Evolutionary conservation across 257 asterid species (phyloP).

Genomic region (Fraxinus anomala): DNA sequence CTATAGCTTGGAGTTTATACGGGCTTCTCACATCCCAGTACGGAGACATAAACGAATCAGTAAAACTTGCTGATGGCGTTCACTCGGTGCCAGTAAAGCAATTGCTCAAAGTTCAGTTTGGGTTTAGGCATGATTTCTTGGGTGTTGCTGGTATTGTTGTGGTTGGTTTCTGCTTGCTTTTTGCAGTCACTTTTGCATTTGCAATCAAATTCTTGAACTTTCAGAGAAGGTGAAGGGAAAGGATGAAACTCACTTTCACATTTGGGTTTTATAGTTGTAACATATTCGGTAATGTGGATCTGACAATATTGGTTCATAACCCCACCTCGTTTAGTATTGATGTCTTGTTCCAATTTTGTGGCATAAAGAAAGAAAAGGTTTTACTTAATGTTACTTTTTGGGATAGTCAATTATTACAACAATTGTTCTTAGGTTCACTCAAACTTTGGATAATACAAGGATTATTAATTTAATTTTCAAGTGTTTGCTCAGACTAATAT

Average conservation of each 20-base stretch:
- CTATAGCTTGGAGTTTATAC: conserved; percentile 81
- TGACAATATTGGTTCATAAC: neutral
- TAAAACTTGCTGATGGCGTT: conserved; percentile 60
- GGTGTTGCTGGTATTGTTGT: conserved; percentile 64
- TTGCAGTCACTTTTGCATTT: conserved; percentile 70
- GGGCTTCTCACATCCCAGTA: conserved; percentile 84
- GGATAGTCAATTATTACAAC: too few species aligned
- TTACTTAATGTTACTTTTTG: too few species aligned
- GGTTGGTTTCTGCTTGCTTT: conserved; percentile 55
- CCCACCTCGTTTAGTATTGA: neutral
- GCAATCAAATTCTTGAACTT: conserved; percentile 73
- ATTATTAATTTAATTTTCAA: too few species aligned
- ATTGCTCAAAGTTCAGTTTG: conserved; percentile 61
- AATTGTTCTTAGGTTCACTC: neutral
- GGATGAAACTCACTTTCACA: neutral
- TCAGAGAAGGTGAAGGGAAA: conserved; percentile 58
- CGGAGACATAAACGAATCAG: conserved; percentile 54
- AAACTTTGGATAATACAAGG: neutral
- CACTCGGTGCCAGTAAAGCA: conserved; percentile 47
- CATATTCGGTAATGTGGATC: neutral
- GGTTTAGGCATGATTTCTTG: conserved; percentile 70
- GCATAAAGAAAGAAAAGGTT: conserved; percentile 1
- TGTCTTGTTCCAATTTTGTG: conserved; percentile 12
- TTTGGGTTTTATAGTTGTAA: neutral
- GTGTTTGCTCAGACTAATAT: neutral